Conservation (phyloP, 139 green algal species). For the Coccomyxa sp. region DNA sequence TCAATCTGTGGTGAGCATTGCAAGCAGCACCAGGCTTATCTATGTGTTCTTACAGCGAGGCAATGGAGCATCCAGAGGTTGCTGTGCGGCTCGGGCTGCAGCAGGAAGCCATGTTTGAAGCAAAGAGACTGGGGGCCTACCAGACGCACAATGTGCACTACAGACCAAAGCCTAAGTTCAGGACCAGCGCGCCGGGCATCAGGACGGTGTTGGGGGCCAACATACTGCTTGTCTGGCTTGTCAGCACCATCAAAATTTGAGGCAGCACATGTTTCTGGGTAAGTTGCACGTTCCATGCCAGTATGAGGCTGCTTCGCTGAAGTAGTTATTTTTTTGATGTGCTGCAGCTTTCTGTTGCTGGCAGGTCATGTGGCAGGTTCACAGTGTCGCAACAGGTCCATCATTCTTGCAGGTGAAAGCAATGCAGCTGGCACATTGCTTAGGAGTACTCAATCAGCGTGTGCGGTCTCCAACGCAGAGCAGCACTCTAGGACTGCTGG, state of each 20-base stretch:
- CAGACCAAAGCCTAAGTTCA: conserved; percentile 14
- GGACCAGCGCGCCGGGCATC: conserved; percentile 10
- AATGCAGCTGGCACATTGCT: too few species aligned
- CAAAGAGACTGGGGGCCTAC: neutral
- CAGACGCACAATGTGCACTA: neutral
- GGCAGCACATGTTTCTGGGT: too few species aligned
- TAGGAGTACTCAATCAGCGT: too few species aligned
- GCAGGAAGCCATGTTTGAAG: conserved; percentile 2
- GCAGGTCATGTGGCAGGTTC: too few species aligned
- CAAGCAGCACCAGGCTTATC: neutral
- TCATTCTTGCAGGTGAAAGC: too few species aligned
- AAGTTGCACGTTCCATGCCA: too few species aligned
- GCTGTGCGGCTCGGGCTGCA: neutral
- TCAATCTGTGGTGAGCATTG: neutral
- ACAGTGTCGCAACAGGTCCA: too few species aligned
- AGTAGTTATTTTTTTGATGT: too few species aligned
- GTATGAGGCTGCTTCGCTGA: too few species aligned
- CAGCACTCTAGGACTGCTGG: too few species aligned
- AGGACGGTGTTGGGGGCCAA: conserved; percentile 11
- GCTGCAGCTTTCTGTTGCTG: too few species aligned
- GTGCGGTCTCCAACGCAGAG: too few species aligned
- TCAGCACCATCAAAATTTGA: conserved; percentile 11
- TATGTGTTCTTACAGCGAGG: conserved; percentile 6
- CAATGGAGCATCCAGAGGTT: conserved; percentile 6
- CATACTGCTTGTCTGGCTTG: conserved; percentile 13